Evolutionary conservation across 1,284 basidiomycete species (phyloP).

Genomic region (Papiliotrema flavescens): DNA sequence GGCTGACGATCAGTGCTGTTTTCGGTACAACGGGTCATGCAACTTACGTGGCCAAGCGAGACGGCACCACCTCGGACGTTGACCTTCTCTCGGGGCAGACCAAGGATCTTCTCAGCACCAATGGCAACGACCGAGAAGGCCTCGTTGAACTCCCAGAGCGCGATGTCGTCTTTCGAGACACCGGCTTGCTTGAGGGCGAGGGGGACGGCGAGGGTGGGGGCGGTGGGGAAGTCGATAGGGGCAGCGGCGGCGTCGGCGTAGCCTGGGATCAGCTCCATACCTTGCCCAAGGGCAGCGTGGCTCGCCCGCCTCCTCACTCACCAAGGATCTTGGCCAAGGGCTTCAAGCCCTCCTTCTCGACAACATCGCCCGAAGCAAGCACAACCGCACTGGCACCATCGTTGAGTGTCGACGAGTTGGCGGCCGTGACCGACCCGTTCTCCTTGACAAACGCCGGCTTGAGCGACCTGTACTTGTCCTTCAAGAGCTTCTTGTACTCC

Average conservation of each 20-base stretch:
- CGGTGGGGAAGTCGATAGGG: slow-evolving; percentile 95
- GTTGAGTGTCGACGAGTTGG: slow-evolving; percentile 92
- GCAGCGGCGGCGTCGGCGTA: slow-evolving; percentile 96
- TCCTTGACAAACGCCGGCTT: slow-evolving; percentile 82
- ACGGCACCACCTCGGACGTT: slow-evolving; percentile 94
- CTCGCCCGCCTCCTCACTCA: slow-evolving; percentile 52
- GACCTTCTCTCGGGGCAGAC: slow-evolving; percentile 80
- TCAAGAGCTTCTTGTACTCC: slow-evolving; percentile 93
- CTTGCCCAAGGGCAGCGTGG: no score
- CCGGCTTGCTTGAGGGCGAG: slow-evolving; percentile 83
- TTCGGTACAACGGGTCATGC: no score
- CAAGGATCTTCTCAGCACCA: slow-evolving; percentile 83
- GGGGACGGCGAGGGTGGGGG: slow-evolving; percentile 88
- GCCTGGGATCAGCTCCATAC: slow-evolving; percentile 57
- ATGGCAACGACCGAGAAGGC: slow-evolving; percentile 95
- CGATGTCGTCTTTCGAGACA: slow-evolving; percentile 76
- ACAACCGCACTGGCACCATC: slow-evolving; percentile 97
- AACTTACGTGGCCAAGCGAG: slow-evolving; percentile 73
- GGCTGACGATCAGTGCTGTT: slow-evolving; percentile 50
- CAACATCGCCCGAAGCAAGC: slow-evolving; percentile 85
- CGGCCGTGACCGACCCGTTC: slow-evolving; percentile 86
- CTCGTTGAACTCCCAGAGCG: slow-evolving; percentile 95
- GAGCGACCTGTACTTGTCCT: slow-evolving; percentile 83
- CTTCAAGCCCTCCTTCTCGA: slow-evolving; percentile 79
- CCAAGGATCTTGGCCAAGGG: slow-evolving; percentile 88